phyloP scores from a whole-genome alignment of 495 filamentous ascomycete species.

The Tuber indicum region DNA sequence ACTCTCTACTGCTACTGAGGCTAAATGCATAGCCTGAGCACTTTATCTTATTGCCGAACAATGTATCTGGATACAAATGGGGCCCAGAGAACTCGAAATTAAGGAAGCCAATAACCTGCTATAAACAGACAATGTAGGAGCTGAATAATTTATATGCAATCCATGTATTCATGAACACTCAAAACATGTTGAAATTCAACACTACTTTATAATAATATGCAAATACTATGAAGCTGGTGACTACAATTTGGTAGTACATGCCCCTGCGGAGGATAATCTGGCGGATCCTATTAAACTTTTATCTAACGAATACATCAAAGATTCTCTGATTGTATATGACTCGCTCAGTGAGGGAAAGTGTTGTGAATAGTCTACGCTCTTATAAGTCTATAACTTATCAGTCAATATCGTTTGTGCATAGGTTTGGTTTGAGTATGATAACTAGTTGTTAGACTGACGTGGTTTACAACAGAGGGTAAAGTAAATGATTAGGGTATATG shows the following conservation, averaged over 20 bases:
- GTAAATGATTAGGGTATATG: no score
- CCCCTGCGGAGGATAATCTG: slow-evolving; percentile 6
- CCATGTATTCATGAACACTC: neutral
- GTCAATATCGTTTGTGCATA: no score
- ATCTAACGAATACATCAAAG: no score
- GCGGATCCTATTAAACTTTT: slow-evolving; percentile 9
- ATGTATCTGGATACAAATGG: slow-evolving; percentile 7
- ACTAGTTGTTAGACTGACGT: no score
- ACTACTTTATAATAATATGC: neutral
- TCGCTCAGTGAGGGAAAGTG: no score
- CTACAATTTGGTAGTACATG: neutral
- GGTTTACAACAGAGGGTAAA: no score
- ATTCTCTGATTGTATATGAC: no score
- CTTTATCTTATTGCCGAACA: slow-evolving; percentile 6
- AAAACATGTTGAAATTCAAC: slow-evolving; percentile 16
- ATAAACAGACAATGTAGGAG: neutral
- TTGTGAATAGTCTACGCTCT: no score
- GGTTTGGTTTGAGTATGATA: no score
- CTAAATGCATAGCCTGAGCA: slow-evolving; percentile 19
- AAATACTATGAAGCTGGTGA: neutral
- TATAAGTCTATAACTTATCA: no score
- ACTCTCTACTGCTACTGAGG: slow-evolving; percentile 9
- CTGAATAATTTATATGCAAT: slow-evolving; percentile 7
- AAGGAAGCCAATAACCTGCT: neutral
- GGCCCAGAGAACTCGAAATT: neutral